phyloP scores from a whole-genome alignment of 31 red algal genomes.

The Bonnemaisonia californica region DNA sequence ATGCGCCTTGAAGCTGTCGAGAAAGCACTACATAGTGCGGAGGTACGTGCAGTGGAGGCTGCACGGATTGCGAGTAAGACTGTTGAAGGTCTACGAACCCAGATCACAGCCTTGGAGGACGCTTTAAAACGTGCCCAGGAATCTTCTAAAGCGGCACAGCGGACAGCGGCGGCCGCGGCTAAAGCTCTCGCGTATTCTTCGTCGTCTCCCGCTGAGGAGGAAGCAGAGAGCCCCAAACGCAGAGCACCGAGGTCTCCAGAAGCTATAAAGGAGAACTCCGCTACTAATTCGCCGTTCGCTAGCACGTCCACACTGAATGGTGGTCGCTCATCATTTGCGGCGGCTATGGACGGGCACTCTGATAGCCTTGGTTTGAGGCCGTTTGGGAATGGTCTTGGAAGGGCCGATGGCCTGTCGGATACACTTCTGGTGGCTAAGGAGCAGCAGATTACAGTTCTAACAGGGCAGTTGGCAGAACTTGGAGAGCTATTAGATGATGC shows the following conservation, averaged over 20 bases:
- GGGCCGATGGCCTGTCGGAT: not conserved
- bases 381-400: not conserved
- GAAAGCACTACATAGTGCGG: constrained; percentile 13
- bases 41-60: constrained; percentile 32
- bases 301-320: not conserved
- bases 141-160: constrained; percentile 30
- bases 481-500: constrained; percentile 33
- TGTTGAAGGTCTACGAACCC: not conserved
- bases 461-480: constrained; percentile 29
- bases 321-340: constrained; percentile 11
- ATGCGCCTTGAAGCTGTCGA: constrained; percentile 38
- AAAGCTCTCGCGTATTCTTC: constrained; percentile 12
- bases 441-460: constrained; percentile 33
- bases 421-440: not conserved
- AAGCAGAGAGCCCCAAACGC: not conserved
- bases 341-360: constrained; percentile 13
- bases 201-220: not conserved
- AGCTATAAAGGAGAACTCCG: not conserved
- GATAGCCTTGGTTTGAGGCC: constrained; percentile 17
- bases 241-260: not conserved
- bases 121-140: constrained; percentile 1
- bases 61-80: not conserved
- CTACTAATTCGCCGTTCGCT: not conserved
- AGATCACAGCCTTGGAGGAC: constrained; percentile 10
- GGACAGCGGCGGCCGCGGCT: constrained; percentile 39